Base-by-base conservation (phyloP, 139 green algal species). In the Coelastrella sp. region DNA sequence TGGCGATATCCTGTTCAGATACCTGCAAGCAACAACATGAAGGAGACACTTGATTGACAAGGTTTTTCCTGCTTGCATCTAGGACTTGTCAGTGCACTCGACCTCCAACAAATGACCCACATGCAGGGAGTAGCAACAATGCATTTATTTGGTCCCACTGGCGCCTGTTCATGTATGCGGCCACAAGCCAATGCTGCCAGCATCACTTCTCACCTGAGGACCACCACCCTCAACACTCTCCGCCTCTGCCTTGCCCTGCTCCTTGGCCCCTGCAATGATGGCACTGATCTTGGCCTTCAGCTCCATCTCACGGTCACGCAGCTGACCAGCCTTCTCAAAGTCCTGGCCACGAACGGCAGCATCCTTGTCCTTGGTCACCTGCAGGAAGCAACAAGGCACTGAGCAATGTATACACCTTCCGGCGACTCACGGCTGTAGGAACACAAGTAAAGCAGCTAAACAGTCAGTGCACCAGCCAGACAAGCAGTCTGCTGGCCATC, bases 321-420 rank as follows among this genome's bases (percentile, higher is more conserved):
- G 92, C 60, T 92, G 75, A 7, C 97, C 97, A 0, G 97, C 97
- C 94, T 98, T 98, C 91, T 99, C 97, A 91, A 99, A 99, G 91
- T 99, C 95, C 89, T 98, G 95, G 4, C 69, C 83, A 71, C 96
- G 85, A 60, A 99, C 96, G 6, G 96, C 93, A 4, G 93, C 94
- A 78, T 99, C 98, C 94, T 99, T 99, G 89, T 99, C 97, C 95
- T 99, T 99, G 69, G 96, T 94, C 34, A 99, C 90, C n/a, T 92
- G 92, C 19, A 91, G n/a, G n/a, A n/a, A n/a, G 45, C 45, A 57
- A 13, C 45, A 57, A 57, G 11, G 15, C 45, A 57, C 15, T 23
- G 15, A 57, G 45, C 45, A 57, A n/a, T n/a, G n/a, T n/a, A n/a
- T n/a, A n/a, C n/a, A n/a, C n/a, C n/a, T n/a, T n/a, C n/a, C n/a